A percentile compares a stretch with the other conserved stretches of the same genome.
Evolutionary conservation across 1,284 basidiomycete species (phyloP).

Genomic region (Omphalotus olearius): DNA sequence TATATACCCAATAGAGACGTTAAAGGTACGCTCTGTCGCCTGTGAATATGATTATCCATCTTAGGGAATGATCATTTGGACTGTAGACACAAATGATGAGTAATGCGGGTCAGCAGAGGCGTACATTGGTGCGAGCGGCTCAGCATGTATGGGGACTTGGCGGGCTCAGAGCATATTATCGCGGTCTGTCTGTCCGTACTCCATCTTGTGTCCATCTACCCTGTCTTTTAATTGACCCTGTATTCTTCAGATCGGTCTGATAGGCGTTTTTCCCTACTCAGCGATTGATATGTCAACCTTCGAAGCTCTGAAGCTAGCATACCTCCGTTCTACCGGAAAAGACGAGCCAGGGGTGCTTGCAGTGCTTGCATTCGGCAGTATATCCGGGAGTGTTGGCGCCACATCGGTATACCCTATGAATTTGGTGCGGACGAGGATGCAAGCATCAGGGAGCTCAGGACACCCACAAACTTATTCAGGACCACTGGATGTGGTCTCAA

Average conservation of each 20-base stretch:
- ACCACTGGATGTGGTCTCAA: conserved; percentile 79
- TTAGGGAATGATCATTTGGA: background rate
- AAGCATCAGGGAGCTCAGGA: conserved; percentile 92
- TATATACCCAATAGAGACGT: conserved; percentile 86
- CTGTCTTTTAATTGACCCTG: conserved; percentile 13
- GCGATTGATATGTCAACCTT: conserved; percentile 97
- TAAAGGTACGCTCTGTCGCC: conserved; percentile 54
- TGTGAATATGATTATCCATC: conserved; percentile 7
- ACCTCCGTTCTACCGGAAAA: conserved; percentile 73
- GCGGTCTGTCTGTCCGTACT: conserved; percentile 78
- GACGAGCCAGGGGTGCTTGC: conserved; percentile 84
- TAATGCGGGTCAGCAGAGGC: conserved; percentile 59
- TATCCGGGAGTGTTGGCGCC: conserved; percentile 90
- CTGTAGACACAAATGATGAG: conserved; percentile 91
- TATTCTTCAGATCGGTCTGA: conserved; percentile 67
- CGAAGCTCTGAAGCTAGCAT: conserved; percentile 84
- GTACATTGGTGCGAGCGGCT: conserved; percentile 54
- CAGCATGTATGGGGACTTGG: conserved; percentile 79
- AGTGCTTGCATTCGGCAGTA: conserved; percentile 80
- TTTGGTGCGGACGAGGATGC: conserved; percentile 89
- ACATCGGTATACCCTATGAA: conserved; percentile 92
- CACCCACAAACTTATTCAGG: conserved; percentile 90
- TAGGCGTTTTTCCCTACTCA: conserved; percentile 88
- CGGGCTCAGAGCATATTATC: conserved; percentile 82
- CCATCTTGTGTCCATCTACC: background rate